Evolutionary conservation across 441 rosid genomes (phyloP).

Genomic region (Rhodomyrtus psidioides): DNA sequence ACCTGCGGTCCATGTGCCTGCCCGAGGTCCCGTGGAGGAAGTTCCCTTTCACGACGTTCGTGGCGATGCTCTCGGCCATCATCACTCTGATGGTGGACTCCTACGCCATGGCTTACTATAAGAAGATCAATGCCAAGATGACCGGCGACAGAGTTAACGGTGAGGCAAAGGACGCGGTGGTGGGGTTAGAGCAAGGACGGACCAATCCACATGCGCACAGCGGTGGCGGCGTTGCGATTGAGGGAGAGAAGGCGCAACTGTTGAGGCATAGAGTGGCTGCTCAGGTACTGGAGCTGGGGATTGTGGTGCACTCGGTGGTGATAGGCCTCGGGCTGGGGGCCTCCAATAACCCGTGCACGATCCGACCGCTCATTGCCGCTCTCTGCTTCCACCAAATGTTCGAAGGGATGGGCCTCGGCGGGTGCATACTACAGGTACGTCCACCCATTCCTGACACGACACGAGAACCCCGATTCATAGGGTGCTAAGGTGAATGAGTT

Average conservation of each 20-base stretch:
- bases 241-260: neutral
- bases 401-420: neutral
- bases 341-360: neutral
- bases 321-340: neutral
- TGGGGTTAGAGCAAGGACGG: neutral
- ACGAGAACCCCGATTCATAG: too few relatives aligned
- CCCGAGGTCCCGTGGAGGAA: neutral
- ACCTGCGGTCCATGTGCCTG: neutral
- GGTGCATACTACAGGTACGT: neutral
- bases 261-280: neutral
- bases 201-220: neutral
- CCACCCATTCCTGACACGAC: too few relatives aligned
- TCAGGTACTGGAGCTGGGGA: neutral
- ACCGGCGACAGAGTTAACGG: neutral
- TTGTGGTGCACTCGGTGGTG: neutral
- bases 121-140: neutral
- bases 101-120: neutral
- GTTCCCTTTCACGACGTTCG: neutral
- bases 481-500: too few relatives aligned
- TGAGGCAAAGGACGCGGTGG: neutral
- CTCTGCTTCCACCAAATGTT: neutral
- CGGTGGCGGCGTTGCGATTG: neutral
- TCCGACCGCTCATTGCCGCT: neutral
- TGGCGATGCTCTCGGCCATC: neutral
- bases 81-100: neutral